Percentiles rank a stretch among this genome's conserved stretches.
phyloP scores from a whole-genome alignment of 768 basidiomycete genomes.

The Mycena polygramma region DNA sequence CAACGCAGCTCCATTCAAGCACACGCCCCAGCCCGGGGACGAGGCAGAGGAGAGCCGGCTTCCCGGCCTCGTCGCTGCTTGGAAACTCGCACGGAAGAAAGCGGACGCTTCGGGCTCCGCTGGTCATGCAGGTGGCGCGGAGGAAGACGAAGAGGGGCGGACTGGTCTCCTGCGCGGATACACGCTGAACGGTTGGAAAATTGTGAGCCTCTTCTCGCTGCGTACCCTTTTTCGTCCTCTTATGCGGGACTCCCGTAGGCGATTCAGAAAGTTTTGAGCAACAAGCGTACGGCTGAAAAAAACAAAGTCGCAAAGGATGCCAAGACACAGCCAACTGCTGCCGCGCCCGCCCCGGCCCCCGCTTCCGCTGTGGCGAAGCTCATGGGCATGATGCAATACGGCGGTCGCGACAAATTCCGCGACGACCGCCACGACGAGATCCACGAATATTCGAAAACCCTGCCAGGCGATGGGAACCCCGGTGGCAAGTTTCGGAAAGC shows the following conservation, averaged over 20 bases:
- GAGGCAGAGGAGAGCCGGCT: conserved; percentile 2
- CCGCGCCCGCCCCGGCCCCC: background rate
- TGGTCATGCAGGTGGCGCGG: background rate
- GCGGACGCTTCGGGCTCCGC: background rate
- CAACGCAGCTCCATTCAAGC: conserved; percentile 23
- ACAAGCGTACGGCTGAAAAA: conserved; percentile 6
- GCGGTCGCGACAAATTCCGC: conserved; percentile 26
- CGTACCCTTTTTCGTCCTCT: background rate
- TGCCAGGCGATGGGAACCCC: background rate
- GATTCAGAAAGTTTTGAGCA: conserved; percentile 33
- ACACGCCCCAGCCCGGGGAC: conserved; percentile 10
- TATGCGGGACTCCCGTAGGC: conserved; percentile 6
- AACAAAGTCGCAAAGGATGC: background rate
- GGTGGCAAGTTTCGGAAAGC: conserved; percentile 33
- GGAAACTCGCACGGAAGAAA: conserved; percentile 11
- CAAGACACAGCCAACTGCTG: background rate
- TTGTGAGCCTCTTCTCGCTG: background rate
- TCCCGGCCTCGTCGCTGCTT: conserved; percentile 13
- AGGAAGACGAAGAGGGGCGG: conserved; percentile 8
- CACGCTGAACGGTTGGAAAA: conserved; percentile 15
- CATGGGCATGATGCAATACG: conserved; percentile 2
- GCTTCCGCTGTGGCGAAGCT: conserved; percentile 7
- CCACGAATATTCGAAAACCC: background rate
- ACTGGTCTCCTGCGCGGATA: conserved; percentile 15
- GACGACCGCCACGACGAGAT: conserved; percentile 17